These are phyloP conservation scores for Neurospora hispaniola DNA, from an alignment of 495 filamentous ascomycete species.

Conservation along the genomic window DNA sequence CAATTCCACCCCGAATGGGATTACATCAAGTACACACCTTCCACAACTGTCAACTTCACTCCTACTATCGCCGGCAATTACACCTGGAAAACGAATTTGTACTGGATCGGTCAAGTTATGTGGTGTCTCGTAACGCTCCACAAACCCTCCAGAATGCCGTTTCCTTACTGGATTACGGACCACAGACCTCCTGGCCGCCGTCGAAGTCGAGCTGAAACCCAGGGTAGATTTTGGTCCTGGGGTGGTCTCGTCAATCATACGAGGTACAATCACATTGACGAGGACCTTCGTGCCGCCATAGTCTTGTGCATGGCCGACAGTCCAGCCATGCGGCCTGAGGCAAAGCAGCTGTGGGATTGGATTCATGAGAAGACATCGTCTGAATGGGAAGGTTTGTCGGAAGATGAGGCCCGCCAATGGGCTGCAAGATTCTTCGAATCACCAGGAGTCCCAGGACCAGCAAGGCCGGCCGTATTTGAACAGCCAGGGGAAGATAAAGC, in stretches of 20 bases:
- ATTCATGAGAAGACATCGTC: neutral
- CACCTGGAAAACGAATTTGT: neutral
- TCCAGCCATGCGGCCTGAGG: neutral
- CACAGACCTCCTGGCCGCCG: neutral
- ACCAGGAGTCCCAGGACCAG: neutral
- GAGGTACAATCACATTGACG: neutral
- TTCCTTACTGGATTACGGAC: neutral
- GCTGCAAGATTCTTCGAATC: neutral
- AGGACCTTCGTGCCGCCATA: neutral
- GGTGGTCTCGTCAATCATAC: neutral
- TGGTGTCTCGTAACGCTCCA: neutral
- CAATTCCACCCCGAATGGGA: conserved; percentile 3
- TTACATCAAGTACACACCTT: neutral
- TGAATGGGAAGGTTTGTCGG: neutral
- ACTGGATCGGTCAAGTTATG: neutral
- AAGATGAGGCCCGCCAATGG: neutral
- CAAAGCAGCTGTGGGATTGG: neutral
- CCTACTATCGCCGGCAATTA: neutral
- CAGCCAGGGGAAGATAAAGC: neutral
- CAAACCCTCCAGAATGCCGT: neutral
- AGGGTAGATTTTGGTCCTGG: neutral
- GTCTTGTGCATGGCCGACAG: neutral
- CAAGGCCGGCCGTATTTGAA: neutral
- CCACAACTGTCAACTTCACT: neutral
- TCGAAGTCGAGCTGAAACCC: neutral